phyloP scores from a whole-genome alignment of 1,284 basidiomycete species.

The Porodaedalea pini region DNA sequence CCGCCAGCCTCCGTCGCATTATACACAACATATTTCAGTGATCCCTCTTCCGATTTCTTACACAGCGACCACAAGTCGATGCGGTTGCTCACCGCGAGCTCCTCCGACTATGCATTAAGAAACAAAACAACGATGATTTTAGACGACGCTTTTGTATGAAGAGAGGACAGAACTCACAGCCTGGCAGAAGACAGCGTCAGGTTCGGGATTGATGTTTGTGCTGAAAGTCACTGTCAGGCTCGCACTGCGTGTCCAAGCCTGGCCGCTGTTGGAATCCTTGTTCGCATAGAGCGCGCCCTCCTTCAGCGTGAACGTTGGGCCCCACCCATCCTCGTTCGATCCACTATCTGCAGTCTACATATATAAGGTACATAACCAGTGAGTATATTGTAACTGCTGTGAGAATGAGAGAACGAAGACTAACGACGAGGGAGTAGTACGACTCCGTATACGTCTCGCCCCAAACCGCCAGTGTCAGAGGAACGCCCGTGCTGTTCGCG shows the following conservation, averaged over 20 bases:
- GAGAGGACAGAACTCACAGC: no score
- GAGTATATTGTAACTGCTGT: not conserved
- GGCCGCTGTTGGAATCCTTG: not conserved
- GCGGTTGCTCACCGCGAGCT: not conserved
- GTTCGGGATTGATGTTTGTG: no score
- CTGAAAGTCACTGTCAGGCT: no score
- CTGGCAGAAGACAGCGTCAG: no score
- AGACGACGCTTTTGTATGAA: no score
- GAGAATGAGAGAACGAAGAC: not conserved
- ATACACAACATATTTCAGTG: not conserved
- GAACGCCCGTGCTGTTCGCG: not conserved
- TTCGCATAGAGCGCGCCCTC: not conserved
- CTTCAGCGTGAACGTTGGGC: not conserved
- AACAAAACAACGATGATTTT: no score
- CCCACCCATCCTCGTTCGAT: not conserved
- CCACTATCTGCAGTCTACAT: not conserved
- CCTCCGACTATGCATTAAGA: no score
- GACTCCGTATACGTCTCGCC: no score
- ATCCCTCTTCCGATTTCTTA: not conserved
- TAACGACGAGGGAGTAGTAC: not conserved
- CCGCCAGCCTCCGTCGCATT: not conserved
- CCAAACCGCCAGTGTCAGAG: no score
- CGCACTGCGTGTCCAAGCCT: no score
- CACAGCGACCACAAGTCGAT: not conserved
- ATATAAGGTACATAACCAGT: not conserved